These are phyloP conservation scores for Clathrus columnatus DNA, from an alignment of 768 basidiomycete species.

Conservation along the genomic window DNA sequence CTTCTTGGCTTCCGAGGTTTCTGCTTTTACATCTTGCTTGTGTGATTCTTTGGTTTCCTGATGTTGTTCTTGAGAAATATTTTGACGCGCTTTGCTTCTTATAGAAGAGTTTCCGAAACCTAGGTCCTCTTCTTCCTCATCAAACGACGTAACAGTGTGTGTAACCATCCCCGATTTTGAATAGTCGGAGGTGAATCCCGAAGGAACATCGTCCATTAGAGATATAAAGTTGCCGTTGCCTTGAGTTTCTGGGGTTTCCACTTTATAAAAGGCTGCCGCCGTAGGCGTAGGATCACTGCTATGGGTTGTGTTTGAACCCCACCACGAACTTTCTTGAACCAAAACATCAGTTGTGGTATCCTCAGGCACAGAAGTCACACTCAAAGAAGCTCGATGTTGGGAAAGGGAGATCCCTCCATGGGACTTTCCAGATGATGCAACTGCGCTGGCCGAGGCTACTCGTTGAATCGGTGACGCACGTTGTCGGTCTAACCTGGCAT, in stretches of 20 bases:
- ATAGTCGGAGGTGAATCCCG: conserved; percentile 29
- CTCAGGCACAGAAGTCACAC: conserved; percentile 9
- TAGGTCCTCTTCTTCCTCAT: conserved; percentile 79
- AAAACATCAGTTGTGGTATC: conserved; percentile 14
- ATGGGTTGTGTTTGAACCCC: conserved; percentile 39
- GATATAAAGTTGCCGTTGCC: conserved; percentile 69
- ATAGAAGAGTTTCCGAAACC: conserved; percentile 72
- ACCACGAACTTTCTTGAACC: conserved; percentile 48
- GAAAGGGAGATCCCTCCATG: neutral
- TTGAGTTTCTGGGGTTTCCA: conserved; percentile 32
- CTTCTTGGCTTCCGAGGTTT: conserved; percentile 16
- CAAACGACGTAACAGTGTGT: conserved; percentile 21
- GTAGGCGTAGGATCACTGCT: conserved; percentile 52
- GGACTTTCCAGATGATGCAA: conserved; percentile 21
- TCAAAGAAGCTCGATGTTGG: conserved; percentile 22
- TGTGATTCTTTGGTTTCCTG: conserved; percentile 26
- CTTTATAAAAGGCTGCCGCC: conserved; percentile 51
- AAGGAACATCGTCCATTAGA: conserved; percentile 59
- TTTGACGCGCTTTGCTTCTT: conserved; percentile 4
- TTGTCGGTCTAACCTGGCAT: conserved; percentile 38
- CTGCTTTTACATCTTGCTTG: conserved; percentile 26
- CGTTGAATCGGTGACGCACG: conserved; percentile 41
- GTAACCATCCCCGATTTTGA: conserved; percentile 10
- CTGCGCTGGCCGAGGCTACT: conserved; percentile 43
- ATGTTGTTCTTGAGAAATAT: neutral